A percentile compares a stretch with the other conserved stretches of the same genome.
phyloP scores from a whole-genome alignment of 2,329 filamentous ascomycete genomes.

The Colletotrichum tanaceti region DNA sequence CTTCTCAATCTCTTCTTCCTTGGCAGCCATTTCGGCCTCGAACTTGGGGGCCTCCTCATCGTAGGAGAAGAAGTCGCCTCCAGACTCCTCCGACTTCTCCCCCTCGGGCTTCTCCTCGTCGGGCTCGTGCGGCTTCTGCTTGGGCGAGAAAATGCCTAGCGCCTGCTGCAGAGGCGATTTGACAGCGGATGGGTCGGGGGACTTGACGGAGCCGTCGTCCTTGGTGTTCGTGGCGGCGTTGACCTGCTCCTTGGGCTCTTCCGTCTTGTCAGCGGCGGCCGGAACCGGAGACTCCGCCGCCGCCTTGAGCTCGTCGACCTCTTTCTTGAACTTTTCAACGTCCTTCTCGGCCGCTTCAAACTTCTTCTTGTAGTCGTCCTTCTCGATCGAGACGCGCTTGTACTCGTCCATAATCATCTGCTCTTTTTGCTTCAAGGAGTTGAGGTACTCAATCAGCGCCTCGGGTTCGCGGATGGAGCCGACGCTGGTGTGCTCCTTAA shows the following conservation, averaged over 20 bases:
- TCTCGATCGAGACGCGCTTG: conserved; percentile 85
- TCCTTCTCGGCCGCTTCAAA: conserved; percentile 76
- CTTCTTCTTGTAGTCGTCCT: conserved; percentile 83
- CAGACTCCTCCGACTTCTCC: conserved; percentile 49
- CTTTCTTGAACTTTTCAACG: conserved; percentile 65
- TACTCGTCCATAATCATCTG: conserved; percentile 96
- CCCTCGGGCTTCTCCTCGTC: conserved; percentile 43
- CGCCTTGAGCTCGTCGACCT: conserved; percentile 63
- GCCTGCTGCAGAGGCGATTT: conserved; percentile 63
- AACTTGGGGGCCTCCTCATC: conserved; percentile 87
- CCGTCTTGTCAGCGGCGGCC: conserved; percentile 47
- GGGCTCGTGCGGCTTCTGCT: conserved; percentile 54
- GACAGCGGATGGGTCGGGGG: conserved; percentile 46
- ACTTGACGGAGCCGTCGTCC: conserved; percentile 43
- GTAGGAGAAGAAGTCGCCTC: conserved; percentile 90
- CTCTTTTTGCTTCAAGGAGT: conserved; percentile 84
- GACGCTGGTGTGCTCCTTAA: conserved; percentile 92
- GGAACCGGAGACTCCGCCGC: conserved; percentile 44
- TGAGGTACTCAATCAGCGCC: conserved; percentile 89
- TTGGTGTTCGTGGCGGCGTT: conserved; percentile 43
- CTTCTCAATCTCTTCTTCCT: conserved; percentile 75
- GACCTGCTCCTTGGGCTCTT: conserved; percentile 31
- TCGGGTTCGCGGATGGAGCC: conserved; percentile 88
- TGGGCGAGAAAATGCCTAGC: conserved; percentile 62
- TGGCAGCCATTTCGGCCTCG: conserved; percentile 48